Percentiles rank a stretch among this genome's conserved stretches.
Conservation (phyloP, 1,284 basidiomycete species). For the Golubevia pallescens region DNA sequence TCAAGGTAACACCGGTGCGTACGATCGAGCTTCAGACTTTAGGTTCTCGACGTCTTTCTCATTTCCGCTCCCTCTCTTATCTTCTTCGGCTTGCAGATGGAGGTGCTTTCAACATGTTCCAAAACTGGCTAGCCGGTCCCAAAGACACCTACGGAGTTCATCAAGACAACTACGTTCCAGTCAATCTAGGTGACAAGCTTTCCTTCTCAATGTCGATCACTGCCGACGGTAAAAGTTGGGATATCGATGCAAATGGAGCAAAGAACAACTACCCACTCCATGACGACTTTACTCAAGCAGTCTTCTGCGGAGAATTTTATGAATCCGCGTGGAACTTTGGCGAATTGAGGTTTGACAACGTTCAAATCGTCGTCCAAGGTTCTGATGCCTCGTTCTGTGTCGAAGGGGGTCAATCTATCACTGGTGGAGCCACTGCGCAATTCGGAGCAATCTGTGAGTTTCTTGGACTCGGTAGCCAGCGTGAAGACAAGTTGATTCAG, state of each 20-base stretch:
- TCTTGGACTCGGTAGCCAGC: not conserved
- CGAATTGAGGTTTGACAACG: not conserved
- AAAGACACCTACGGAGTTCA: not conserved
- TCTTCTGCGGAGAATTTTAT: constrained; percentile 1
- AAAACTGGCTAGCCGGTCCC: not conserved
- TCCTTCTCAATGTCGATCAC: constrained; percentile 2
- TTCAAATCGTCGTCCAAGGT: not conserved
- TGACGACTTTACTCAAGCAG: not conserved
- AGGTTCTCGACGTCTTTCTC: not conserved
- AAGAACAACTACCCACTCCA: not conserved
- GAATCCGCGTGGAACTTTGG: constrained; percentile 2
- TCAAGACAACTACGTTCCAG: not conserved
- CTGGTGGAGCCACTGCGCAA: not conserved
- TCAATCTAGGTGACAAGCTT: not conserved
- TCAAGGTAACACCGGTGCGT: not conserved
- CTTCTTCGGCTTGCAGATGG: not conserved
- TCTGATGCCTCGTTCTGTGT: not conserved
- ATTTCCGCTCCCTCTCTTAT: not conserved
- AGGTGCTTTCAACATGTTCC: not conserved
- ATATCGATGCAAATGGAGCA: not conserved
- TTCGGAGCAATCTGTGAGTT: not conserved
- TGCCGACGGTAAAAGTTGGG: not conserved
- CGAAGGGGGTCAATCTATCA: not conserved
- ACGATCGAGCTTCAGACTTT: not conserved
- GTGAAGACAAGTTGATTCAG: too few relatives aligned